Percentiles rank a stretch among this genome's conserved stretches.
Conservation (phyloP, 176 grass and related monocot species). For the Avena insularis region DNA sequence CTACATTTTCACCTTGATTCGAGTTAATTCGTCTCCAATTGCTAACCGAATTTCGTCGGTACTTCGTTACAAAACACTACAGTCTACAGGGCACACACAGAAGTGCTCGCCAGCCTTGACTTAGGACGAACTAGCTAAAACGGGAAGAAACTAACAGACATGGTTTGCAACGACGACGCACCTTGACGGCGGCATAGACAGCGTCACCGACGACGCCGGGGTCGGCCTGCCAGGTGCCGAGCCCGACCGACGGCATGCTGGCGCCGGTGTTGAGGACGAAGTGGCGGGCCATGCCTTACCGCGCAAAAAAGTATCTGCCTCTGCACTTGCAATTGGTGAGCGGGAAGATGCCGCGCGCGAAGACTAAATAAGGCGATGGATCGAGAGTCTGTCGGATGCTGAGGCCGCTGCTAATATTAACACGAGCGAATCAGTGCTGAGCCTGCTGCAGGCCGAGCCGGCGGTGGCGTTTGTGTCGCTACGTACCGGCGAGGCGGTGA, state of each 20-base stretch:
- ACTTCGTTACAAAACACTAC: neutral
- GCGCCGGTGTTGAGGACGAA: conserved; percentile 86
- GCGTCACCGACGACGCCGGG: conserved; percentile 62
- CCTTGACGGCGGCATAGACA: conserved; percentile 73
- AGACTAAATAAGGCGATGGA: neutral
- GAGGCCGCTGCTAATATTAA: neutral
- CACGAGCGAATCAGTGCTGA: neutral
- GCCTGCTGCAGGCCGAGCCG: neutral
- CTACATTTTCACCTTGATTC: neutral
- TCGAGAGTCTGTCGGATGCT: neutral
- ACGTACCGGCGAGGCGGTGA: neutral
- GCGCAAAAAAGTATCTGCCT: neutral
- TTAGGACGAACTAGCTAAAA: neutral
- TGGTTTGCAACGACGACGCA: conserved; percentile 2
- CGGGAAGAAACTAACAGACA: neutral
- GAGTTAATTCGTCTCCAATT: neutral
- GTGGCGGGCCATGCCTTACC: conserved; percentile 29
- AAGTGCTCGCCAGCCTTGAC: neutral
- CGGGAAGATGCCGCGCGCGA: neutral
- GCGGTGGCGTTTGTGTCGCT: neutral
- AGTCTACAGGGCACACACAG: neutral
- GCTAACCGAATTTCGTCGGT: neutral
- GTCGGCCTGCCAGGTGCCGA: conserved; percentile 79
- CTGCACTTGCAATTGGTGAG: neutral
- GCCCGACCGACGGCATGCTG: conserved; percentile 88